These are phyloP conservation scores for Gardenia jasminoides DNA, from an alignment of 257 asterid genomes.

Conservation along the genomic window DNA sequence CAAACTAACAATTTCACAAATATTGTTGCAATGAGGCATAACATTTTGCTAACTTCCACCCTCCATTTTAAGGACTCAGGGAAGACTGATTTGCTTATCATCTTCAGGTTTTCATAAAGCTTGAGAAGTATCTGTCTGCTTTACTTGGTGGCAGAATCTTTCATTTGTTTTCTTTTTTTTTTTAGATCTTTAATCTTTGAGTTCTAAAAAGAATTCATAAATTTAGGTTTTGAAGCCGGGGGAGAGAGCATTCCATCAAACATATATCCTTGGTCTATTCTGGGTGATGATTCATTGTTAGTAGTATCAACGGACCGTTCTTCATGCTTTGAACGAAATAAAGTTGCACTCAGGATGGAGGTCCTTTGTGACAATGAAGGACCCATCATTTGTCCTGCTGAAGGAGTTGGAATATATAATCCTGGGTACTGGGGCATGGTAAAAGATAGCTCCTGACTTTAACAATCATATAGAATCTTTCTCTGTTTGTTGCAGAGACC, in stretches of 20 bases:
- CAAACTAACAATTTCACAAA: neutral
- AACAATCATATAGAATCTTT: neutral
- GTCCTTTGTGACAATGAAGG: constrained; percentile 64
- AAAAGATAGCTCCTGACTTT: constrained; percentile 8
- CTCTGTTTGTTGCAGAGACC: neutral
- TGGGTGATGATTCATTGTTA: constrained; percentile 70
- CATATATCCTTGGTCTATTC: constrained; percentile 82
- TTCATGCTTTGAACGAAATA: constrained; percentile 77
- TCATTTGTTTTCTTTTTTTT: neutral
- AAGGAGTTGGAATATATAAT: constrained; percentile 91
- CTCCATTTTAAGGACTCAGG: neutral
- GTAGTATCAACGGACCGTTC: constrained; percentile 78
- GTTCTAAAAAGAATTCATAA: neutral
- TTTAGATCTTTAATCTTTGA: neutral
- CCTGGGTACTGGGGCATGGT: constrained; percentile 99
- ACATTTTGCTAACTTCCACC: neutral
- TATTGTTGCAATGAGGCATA: neutral
- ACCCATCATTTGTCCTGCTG: constrained; percentile 57
- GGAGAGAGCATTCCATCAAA: constrained; percentile 84
- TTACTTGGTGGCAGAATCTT: neutral
- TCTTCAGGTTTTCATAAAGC: neutral
- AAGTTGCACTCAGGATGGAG: constrained; percentile 74
- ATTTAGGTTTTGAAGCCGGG: constrained; percentile 94
- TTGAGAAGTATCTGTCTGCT: neutral
- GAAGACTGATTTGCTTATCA: neutral